A percentile compares a stretch with the other conserved stretches of the same genome.
Evolutionary conservation across 2,329 filamentous ascomycete genomes (phyloP).

Genomic region (Pseudocercospora cruenta): DNA sequence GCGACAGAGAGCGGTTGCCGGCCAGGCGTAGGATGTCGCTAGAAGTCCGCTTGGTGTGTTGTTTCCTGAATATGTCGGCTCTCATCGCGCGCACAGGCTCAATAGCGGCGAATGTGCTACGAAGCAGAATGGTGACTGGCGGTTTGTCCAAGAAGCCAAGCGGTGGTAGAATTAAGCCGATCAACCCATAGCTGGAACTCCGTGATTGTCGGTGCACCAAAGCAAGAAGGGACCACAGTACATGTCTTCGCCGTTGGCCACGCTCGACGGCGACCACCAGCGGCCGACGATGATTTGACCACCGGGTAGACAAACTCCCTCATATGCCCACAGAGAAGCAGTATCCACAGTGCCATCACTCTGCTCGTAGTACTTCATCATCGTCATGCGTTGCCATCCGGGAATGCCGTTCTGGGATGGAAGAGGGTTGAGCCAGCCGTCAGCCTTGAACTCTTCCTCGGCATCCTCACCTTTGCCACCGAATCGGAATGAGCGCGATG

Average conservation of each 20-base stretch:
- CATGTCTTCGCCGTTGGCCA: constrained; percentile 28
- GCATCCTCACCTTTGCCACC: constrained; percentile 45
- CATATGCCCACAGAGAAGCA: constrained; percentile 52
- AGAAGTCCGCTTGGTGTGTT: neutral
- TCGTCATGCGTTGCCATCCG: constrained; percentile 58
- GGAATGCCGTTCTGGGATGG: constrained; percentile 53
- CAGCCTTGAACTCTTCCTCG: constrained; percentile 37
- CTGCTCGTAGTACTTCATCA: constrained; percentile 56
- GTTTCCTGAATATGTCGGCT: neutral
- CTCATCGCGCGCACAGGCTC: neutral
- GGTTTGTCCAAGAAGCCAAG: neutral
- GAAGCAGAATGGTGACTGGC: neutral
- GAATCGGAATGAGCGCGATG: constrained; percentile 39
- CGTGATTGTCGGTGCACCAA: constrained; percentile 38
- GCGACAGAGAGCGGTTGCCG: neutral
- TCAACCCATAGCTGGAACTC: neutral
- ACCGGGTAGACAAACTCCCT: constrained; percentile 54
- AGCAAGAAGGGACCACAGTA: constrained; percentile 49
- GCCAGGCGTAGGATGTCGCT: neutral
- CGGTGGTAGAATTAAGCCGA: neutral
- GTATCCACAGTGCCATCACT: constrained; percentile 33
- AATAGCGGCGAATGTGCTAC: neutral
- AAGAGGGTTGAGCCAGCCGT: constrained; percentile 56
- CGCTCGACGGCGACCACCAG: constrained; percentile 48
- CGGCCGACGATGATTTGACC: constrained; percentile 52